phyloP scores from a whole-genome alignment of 2,329 filamentous ascomycete species.

The Rasamsonia emersonii region DNA sequence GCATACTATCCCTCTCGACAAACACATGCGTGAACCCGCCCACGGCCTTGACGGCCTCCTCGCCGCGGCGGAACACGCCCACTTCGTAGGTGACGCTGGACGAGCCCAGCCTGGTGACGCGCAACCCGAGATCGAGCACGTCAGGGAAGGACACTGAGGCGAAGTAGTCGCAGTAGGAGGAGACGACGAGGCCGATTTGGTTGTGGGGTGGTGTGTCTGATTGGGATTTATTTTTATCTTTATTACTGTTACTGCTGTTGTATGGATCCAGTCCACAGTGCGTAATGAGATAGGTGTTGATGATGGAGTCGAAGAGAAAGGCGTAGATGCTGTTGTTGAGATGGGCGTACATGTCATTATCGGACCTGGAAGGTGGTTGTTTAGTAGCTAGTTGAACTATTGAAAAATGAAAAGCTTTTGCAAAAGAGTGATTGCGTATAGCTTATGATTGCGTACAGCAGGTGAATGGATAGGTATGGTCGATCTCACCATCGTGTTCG shows the following conservation, averaged over 20 bases:
- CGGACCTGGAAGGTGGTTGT: constrained; percentile 62
- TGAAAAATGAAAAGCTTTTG: too few relatives aligned
- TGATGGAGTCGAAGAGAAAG: constrained; percentile 78
- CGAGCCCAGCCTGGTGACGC: constrained; percentile 74
- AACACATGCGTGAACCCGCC: constrained; percentile 84
- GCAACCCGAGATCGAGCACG: constrained; percentile 68
- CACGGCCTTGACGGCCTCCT: constrained; percentile 69
- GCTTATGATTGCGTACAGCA: too few relatives aligned
- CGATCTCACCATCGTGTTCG: constrained; percentile 66
- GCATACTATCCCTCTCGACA: constrained; percentile 63
- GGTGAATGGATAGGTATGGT: background rate
- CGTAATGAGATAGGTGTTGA: constrained; percentile 80
- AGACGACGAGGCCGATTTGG: constrained; percentile 76
- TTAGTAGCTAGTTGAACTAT: too few relatives aligned
- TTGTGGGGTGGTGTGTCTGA: constrained; percentile 26
- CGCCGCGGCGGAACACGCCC: constrained; percentile 69
- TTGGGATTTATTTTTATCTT: constrained; percentile 6
- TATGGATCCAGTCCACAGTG: constrained; percentile 63
- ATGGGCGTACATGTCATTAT: constrained; percentile 93
- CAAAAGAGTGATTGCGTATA: constrained; percentile 13
- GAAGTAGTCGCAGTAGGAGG: constrained; percentile 80
- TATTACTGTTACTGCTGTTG: constrained; percentile 4
- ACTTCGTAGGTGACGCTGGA: constrained; percentile 88
- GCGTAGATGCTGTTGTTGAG: constrained; percentile 88
- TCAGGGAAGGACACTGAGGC: constrained; percentile 73